Conservation (phyloP, 495 filamentous ascomycete genomes). For the Aspergillus panamensis region DNA sequence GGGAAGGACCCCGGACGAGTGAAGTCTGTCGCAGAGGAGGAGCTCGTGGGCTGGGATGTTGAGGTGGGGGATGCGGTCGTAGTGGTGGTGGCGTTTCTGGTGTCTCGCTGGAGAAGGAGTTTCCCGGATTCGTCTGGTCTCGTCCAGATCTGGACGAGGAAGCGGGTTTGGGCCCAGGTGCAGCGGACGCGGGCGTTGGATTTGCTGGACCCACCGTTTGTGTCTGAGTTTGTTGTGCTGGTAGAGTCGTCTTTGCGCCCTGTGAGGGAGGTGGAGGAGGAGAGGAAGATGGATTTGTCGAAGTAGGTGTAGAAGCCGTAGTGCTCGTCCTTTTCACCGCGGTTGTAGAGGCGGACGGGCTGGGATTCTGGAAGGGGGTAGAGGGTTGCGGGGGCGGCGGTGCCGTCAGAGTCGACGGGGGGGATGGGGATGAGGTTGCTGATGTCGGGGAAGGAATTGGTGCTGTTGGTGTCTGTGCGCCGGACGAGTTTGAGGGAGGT, state of each 20-base stretch:
- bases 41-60: conserved; percentile 23
- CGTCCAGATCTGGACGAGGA: conserved; percentile 92
- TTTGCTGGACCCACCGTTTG: conserved; percentile 60
- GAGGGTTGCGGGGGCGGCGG: conserved; percentile 67
- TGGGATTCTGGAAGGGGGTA: conserved; percentile 65
- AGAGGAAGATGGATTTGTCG: conserved; percentile 80
- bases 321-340: conserved; percentile 73
- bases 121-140: conserved; percentile 38
- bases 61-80: conserved; percentile 24
- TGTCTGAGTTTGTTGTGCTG: conserved; percentile 45
- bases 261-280: conserved; percentile 43
- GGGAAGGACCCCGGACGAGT: conserved; percentile 72
- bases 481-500: conserved; percentile 26
- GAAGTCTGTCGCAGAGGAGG: conserved; percentile 52
- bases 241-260: conserved; percentile 18
- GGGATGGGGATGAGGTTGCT: conserved; percentile 58
- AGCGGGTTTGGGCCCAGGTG: conserved; percentile 79
- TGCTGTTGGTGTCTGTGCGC: conserved; percentile 20
- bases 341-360: conserved; percentile 81
- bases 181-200: conserved; percentile 63
- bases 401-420: conserved; percentile 57
- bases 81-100: conserved; percentile 15
- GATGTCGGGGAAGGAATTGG: conserved; percentile 43
- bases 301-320: conserved; percentile 95
- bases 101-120: conserved; percentile 37